Evolutionary conservation across 2,329 filamentous ascomycete genomes (phyloP).

Genomic region (Chaetomiaceae sp.): DNA sequence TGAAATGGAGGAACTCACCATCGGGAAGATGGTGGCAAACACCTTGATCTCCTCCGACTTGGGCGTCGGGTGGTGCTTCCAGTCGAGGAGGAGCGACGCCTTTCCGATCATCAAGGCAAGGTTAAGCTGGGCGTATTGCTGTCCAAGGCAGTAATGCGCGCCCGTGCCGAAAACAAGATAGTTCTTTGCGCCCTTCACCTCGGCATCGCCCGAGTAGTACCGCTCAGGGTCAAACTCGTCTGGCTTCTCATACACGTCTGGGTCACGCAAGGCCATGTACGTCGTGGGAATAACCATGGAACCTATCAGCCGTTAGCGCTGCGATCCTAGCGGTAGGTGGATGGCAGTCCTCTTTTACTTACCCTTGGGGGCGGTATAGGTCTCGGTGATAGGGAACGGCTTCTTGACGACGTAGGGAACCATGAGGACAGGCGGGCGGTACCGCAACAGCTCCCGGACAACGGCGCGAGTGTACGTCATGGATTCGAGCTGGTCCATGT

Average conservation of each 20-base stretch:
- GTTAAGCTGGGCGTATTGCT: slow-evolving; percentile 86
- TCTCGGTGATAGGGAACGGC: slow-evolving; percentile 81
- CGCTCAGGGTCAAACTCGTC: slow-evolving; percentile 87
- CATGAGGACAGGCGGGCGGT: slow-evolving; percentile 95
- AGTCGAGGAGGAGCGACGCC: slow-evolving; percentile 80
- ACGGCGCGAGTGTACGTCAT: slow-evolving; percentile 89
- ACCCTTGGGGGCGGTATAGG: slow-evolving; percentile 90
- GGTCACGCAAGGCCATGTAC: slow-evolving; percentile 86
- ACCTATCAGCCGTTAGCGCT: no score
- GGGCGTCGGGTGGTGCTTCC: slow-evolving; percentile 82
- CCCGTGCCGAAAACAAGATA: slow-evolving; percentile 94
- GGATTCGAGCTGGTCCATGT: slow-evolving; percentile 82
- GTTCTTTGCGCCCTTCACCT: slow-evolving; percentile 84
- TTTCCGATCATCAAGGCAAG: slow-evolving; percentile 87
- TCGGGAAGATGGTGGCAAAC: slow-evolving; percentile 96
- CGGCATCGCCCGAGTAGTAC: slow-evolving; percentile 85
- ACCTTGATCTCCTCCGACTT: slow-evolving; percentile 93
- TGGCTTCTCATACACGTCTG: slow-evolving; percentile 85
- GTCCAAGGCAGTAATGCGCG: slow-evolving; percentile 93
- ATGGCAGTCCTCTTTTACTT: no score
- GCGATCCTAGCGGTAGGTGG: no score
- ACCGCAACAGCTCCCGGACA: slow-evolving; percentile 85
- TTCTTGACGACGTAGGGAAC: slow-evolving; percentile 95
- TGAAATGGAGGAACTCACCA: slow-evolving; percentile 68
- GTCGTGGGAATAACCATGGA: slow-evolving; percentile 93